Percentiles rank a stretch among this genome's conserved stretches.
Evolutionary conservation across 768 basidiomycete species (phyloP).

Genomic region (Russula foetens): DNA sequence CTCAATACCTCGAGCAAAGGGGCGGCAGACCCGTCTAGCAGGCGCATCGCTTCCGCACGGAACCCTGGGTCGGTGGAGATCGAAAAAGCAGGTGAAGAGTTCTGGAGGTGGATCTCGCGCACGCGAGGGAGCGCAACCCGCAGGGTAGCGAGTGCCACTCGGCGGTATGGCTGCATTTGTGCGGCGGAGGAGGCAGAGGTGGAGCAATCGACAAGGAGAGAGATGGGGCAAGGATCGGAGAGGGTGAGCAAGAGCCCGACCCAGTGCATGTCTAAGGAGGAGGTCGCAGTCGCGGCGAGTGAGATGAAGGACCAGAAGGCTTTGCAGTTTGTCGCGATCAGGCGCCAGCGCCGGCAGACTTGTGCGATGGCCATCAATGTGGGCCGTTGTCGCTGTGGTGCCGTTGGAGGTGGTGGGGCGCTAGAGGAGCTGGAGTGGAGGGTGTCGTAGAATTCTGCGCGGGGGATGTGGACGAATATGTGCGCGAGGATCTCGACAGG

Average conservation of each 20-base stretch:
- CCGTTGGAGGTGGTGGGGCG: too few relatives aligned
- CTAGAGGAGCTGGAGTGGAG: not conserved
- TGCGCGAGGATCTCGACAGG: conserved; percentile 6
- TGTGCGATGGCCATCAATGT: not conserved
- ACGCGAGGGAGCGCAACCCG: not conserved
- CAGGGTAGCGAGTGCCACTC: not conserved
- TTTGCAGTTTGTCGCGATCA: not conserved
- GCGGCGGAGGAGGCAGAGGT: too few relatives aligned
- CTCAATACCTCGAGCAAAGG: not conserved
- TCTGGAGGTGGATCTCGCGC: not conserved
- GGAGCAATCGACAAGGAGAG: not conserved
- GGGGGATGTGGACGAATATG: conserved; percentile 9
- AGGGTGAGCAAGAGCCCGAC: not conserved
- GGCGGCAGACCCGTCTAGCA: not conserved
- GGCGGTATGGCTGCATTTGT: not conserved
- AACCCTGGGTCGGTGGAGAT: not conserved
- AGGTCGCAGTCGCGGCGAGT: not conserved
- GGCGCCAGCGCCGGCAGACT: conserved; percentile 1
- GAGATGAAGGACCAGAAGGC: conserved; percentile 9
- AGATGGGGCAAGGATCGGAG: conserved; percentile 1
- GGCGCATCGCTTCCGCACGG: not conserved
- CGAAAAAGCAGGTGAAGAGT: not conserved
- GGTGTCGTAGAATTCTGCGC: conserved; percentile 7
- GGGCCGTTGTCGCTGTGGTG: not conserved
- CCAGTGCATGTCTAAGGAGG: not conserved